Evolutionary conservation across 257 asterid genomes (phyloP).

Genomic region (Gentiana straminea): DNA sequence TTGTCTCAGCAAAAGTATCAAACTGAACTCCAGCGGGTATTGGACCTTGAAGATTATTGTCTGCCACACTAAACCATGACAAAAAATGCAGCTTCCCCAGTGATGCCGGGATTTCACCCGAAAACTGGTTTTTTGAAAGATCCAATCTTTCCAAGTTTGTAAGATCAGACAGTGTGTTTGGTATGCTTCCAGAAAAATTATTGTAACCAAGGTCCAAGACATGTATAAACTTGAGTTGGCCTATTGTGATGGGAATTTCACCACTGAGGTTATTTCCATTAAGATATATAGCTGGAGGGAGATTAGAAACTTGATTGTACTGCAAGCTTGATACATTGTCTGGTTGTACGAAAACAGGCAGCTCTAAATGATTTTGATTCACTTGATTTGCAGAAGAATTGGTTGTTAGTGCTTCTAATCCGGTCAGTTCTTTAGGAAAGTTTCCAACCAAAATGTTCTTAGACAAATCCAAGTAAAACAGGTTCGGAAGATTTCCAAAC

Average conservation of each 20-base stretch:
- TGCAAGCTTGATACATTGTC: constrained; percentile 55
- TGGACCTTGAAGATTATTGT: constrained; percentile 70
- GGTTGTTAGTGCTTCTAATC: constrained; percentile 38
- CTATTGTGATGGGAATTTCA: constrained; percentile 59
- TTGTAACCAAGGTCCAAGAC: constrained; percentile 57
- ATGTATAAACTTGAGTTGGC: constrained; percentile 52
- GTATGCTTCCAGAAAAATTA: constrained; percentile 60
- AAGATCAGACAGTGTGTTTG: constrained; percentile 60
- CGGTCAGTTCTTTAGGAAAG: constrained; percentile 51
- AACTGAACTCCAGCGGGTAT: constrained; percentile 88
- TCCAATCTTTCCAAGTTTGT: constrained; percentile 68
- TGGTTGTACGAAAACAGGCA: constrained; percentile 82
- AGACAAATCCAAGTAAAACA: constrained; percentile 81
- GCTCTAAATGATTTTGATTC: constrained; percentile 49
- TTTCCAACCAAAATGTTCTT: constrained; percentile 44
- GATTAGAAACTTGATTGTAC: constrained; percentile 62
- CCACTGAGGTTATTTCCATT: constrained; percentile 47
- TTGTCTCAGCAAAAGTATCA: constrained; percentile 57
- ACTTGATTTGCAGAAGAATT: constrained; percentile 35
- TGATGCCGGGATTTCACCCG: constrained; percentile 71
- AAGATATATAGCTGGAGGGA: constrained; percentile 76
- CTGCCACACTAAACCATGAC: constrained; percentile 78
- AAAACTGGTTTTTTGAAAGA: constrained; percentile 54
- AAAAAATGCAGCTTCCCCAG: constrained; percentile 61
- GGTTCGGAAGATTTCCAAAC: constrained; percentile 53